Base-by-base conservation (phyloP, 768 basidiomycete genomes). In the Pholiota conissans region DNA sequence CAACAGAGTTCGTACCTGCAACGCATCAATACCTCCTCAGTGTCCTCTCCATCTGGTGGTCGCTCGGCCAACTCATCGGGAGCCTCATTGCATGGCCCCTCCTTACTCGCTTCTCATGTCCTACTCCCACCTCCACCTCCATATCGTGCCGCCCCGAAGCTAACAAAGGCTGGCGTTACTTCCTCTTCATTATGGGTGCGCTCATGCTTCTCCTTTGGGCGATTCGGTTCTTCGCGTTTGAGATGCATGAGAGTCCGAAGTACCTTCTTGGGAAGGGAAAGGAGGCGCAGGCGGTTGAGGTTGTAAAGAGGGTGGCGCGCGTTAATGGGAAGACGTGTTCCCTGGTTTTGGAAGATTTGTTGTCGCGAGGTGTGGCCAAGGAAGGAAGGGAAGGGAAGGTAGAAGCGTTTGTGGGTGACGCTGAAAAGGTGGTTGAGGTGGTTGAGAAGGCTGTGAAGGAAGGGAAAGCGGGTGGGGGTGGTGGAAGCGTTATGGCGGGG, bases 31-130 rank as follows among this genome's bases (percentile, higher is more conserved):
- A 89, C 64, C 76, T 92, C 3, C 74, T 91, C 30, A 90, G 89
- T 0, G 73, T 91, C 13, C 76, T 91, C 16, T 89, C 89, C 0
- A 81, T 90, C 34, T 91, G 87, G 86, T 92, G 90, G 90, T 85
- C 87, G 5, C 76, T 91, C 30, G 89, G 89, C 2, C 90, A 90
- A 66, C 78, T 90, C 0, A 65, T 89, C 46, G 87, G 83, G 22
- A 77, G 77, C 60, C 60, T 81, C 79, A 74, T 90, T 59, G 89
- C 90, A 3, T 92, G 90, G 90, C 87, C 88, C 0, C 74, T 91
- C 14, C 79, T 92, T 48, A 77, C 81, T 3, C 80, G 86, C 61
- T 86, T 77, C 67, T 89, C 89, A 3, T 92, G 90, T 63, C 64
- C 77, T 11, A 57, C 60, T 61, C 13, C 30, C 30, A 13, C 30